Percentiles rank a stretch among this genome's conserved stretches.
phyloP scores from a whole-genome alignment of 768 basidiomycete species.

The Lentinus tigrinus region DNA sequence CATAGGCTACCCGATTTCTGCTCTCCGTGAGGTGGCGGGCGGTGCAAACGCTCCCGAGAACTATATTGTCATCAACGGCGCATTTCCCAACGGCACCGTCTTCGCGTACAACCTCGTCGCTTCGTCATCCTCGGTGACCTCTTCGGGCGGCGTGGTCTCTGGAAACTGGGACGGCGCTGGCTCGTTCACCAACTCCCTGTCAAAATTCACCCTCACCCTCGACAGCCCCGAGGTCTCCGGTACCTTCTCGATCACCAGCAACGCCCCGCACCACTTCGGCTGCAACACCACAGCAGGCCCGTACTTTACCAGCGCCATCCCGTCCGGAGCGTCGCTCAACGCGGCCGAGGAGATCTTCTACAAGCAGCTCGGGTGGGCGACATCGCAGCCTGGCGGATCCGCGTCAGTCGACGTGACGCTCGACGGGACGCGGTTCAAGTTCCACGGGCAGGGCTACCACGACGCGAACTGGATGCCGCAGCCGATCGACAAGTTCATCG shows the following conservation, averaged over 20 bases:
- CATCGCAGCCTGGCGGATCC: slow-evolving; percentile 21
- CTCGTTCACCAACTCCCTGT: slow-evolving; percentile 17
- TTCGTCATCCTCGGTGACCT: slow-evolving; percentile 13
- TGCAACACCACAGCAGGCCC: slow-evolving; percentile 24
- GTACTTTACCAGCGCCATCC: slow-evolving; percentile 16
- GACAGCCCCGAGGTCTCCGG: slow-evolving; percentile 17
- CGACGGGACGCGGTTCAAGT: slow-evolving; percentile 19
- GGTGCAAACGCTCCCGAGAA: slow-evolving; percentile 1
- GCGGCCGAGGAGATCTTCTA: slow-evolving; percentile 20
- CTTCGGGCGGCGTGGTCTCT: slow-evolving; percentile 12
- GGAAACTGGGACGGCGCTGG: slow-evolving; percentile 22
- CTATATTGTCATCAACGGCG: slow-evolving; percentile 23
- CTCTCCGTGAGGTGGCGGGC: not conserved
- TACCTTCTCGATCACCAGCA: slow-evolving; percentile 17
- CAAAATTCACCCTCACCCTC: slow-evolving; percentile 18
- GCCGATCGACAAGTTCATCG: slow-evolving; percentile 21
- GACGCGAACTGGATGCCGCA: slow-evolving; percentile 24
- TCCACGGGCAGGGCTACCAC: slow-evolving; percentile 26
- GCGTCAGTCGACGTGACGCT: slow-evolving; percentile 19
- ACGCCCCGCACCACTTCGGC: slow-evolving; percentile 20
- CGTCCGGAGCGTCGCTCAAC: slow-evolving; percentile 9
- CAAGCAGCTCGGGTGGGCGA: slow-evolving; percentile 26
- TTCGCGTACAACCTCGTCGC: slow-evolving; percentile 19
- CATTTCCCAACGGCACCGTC: slow-evolving; percentile 20
- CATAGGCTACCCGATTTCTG: slow-evolving; percentile 7